Evolutionary conservation across 306 rosid species (phyloP).

Genomic region (Trifolium dubium): DNA sequence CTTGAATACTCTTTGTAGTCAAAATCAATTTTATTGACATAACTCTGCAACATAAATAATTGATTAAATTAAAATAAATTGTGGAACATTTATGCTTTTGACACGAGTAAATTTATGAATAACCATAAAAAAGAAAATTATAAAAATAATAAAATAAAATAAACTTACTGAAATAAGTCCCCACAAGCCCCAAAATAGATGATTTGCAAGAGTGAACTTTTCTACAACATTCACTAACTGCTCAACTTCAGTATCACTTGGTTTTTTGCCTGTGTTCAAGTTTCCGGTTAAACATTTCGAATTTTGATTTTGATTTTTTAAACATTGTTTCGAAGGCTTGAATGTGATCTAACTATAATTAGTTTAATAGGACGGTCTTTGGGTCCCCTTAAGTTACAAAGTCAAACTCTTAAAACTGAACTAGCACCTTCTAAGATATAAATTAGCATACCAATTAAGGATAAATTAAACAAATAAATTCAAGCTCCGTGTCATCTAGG

Average conservation of each 20-base stretch:
- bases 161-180: slow-evolving; percentile 81
- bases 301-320: slow-evolving; percentile 5
- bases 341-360: slow-evolving; percentile 6
- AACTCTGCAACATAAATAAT: slow-evolving; percentile 56
- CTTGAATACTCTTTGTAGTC: slow-evolving; percentile 82
- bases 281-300: not conserved
- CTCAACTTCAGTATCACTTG: slow-evolving; percentile 64
- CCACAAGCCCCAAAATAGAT: slow-evolving; percentile 95
- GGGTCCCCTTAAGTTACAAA: not conserved
- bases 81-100: not conserved
- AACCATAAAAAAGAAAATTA: not conserved
- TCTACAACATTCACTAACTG: slow-evolving; percentile 58
- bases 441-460: not conserved
- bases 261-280: slow-evolving; percentile 54
- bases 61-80: too few species aligned
- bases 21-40: slow-evolving; percentile 83
- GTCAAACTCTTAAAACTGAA: not conserved
- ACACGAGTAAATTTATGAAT: not conserved
- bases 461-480: slow-evolving; percentile 1
- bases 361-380: not conserved
- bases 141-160: not conserved
- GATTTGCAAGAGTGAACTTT: slow-evolving; percentile 77
- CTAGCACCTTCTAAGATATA: not conserved
- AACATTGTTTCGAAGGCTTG: slow-evolving; percentile 9
- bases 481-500: not conserved